phyloP scores from a whole-genome alignment of 371 early-diverging fungal species.

The Mucor racemosus region DNA sequence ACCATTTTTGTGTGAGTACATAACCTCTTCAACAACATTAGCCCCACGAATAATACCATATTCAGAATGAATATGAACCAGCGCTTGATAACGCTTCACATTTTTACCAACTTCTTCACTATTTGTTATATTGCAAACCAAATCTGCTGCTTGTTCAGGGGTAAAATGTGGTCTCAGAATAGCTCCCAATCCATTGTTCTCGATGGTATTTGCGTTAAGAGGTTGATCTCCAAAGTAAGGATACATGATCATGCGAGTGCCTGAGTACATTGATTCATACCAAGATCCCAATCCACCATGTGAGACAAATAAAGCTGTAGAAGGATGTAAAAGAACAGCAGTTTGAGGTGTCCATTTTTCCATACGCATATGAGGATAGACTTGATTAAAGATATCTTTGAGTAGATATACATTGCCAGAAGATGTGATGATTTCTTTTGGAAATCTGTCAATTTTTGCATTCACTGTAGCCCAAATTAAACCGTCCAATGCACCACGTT shows the following conservation, averaged over 20 bases:
- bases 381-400: background rate
- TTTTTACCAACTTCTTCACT: conserved; percentile 10
- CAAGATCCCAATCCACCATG: conserved; percentile 46
- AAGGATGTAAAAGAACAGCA: conserved; percentile 41
- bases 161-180: background rate
- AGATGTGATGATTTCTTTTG: conserved; percentile 3
- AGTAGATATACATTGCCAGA: conserved; percentile 4
- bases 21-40: conserved; percentile 31
- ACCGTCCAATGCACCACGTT: conserved; percentile 29
- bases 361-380: conserved; percentile 15
- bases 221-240: conserved; percentile 49
- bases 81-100: conserved; percentile 18
- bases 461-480: conserved; percentile 35
- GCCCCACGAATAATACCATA: conserved; percentile 23
- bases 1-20: conserved; percentile 18
- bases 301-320: conserved; percentile 34
- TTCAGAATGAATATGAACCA: conserved; percentile 26
- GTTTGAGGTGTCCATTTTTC: conserved; percentile 44
- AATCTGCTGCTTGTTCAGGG: conserved; percentile 9
- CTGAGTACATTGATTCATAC: conserved; percentile 36
- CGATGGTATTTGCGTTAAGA: conserved; percentile 17
- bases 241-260: conserved; percentile 30
- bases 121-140: background rate
- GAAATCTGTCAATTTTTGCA: conserved; percentile 10
- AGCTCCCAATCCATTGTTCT: conserved; percentile 7